Evolutionary conservation across 192 early-diverging fungal genomes (phyloP).

Genomic region (Coemansia sp.): DNA sequence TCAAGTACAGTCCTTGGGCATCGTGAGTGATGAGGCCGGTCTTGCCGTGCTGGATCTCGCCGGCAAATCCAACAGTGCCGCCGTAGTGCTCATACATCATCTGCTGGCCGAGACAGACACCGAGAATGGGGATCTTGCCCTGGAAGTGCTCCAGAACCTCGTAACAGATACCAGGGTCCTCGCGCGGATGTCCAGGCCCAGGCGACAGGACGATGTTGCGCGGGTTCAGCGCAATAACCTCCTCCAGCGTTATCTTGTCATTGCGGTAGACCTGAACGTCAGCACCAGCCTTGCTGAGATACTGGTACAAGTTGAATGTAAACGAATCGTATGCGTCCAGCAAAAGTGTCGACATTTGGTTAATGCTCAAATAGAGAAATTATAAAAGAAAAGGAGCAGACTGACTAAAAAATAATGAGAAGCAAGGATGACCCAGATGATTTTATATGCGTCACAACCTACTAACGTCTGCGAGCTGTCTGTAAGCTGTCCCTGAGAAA

Average conservation of each 20-base stretch:
- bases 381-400: background rate
- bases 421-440: background rate
- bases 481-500: background rate
- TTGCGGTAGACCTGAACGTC: conserved; percentile 92
- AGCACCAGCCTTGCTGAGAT: conserved; percentile 86
- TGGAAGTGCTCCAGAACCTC: conserved; percentile 83
- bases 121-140: conserved; percentile 95
- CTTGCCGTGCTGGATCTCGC: conserved; percentile 98
- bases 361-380: background rate
- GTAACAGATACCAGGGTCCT: conserved; percentile 88
- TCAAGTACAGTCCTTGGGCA: conserved; percentile 81
- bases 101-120: conserved; percentile 97
- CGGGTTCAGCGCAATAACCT: conserved; percentile 80
- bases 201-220: conserved; percentile 96
- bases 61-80: conserved; percentile 87
- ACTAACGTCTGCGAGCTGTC: background rate
- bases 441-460: conserved; percentile 2
- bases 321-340: conserved; percentile 99
- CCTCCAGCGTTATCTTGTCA: conserved; percentile 87
- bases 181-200: conserved; percentile 91
- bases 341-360: conserved; percentile 60
- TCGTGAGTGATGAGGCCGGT: conserved; percentile 90
- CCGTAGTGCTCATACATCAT: conserved; percentile 97
- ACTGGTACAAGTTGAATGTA: conserved; percentile 99
- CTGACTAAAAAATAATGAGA: background rate